These are phyloP conservation scores for Dendrobium huoshanense DNA, from an alignment of 106 monocot genomes.

Conservation along the genomic window DNA sequence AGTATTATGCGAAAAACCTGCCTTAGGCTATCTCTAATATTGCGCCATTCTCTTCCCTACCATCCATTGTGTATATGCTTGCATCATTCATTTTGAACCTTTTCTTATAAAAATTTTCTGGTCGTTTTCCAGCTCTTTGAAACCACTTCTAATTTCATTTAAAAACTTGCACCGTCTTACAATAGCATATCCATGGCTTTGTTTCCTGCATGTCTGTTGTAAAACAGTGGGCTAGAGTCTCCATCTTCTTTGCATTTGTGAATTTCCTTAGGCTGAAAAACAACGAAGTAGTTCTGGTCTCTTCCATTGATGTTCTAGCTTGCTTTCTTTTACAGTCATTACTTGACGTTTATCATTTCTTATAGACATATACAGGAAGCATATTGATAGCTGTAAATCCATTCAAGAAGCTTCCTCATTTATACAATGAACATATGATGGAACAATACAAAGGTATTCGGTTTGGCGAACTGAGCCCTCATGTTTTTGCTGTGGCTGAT, in stretches of 20 bases:
- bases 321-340: not conserved
- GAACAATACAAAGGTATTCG: constrained; percentile 52
- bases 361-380: constrained; percentile 60
- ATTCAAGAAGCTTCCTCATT: constrained; percentile 55
- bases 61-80: not conserved
- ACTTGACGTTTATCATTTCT: constrained; percentile 22
- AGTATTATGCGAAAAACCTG: not conserved
- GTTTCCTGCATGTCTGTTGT: not conserved
- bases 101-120: not conserved
- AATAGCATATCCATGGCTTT: not conserved
- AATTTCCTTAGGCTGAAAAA: not conserved
- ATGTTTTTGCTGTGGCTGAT: constrained; percentile 67
- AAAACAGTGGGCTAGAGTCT: not conserved
- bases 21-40: not conserved
- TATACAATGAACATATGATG: constrained; percentile 63
- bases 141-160: not conserved
- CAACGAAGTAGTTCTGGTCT: not conserved
- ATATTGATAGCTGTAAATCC: constrained; percentile 65
- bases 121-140: not conserved
- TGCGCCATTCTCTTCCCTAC: not conserved
- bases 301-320: not conserved
- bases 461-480: constrained; percentile 55
- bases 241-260: not conserved
- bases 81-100: not conserved
- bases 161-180: not conserved